Evolutionary conservation across 805 yeast species (phyloP).

Genomic region (Kluyveromyces nonfermentans): DNA sequence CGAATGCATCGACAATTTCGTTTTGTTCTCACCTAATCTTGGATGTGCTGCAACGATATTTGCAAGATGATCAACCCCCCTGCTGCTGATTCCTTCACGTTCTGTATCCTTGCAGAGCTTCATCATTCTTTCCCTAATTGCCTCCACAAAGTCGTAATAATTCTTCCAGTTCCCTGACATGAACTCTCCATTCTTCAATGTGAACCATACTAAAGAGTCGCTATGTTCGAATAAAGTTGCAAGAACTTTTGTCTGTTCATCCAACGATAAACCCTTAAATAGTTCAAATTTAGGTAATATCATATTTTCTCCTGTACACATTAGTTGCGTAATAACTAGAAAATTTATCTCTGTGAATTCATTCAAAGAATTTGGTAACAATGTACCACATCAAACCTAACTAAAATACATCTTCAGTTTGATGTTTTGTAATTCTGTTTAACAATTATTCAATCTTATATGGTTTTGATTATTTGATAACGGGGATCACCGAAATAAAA

Average conservation of each 20-base stretch:
- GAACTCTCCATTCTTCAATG: conserved; percentile 8
- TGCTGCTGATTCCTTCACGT: conserved; percentile 16
- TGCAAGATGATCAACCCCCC: conserved; percentile 23
- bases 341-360: too few relatives aligned
- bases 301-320: background rate
- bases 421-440: too few relatives aligned
- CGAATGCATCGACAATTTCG: conserved; percentile 54
- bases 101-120: conserved; percentile 24
- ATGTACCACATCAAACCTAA: too few relatives aligned
- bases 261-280: conserved; percentile 4
- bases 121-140: conserved; percentile 32
- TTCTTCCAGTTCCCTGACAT: conserved; percentile 13
- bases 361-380: too few relatives aligned
- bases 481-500: background rate
- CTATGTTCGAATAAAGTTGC: conserved; percentile 17
- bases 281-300: conserved; percentile 3
- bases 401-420: too few relatives aligned
- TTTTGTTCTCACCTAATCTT: conserved; percentile 60
- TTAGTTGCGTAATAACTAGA: too few relatives aligned
- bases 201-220: conserved; percentile 12
- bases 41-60: conserved; percentile 87
- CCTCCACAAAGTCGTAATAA: conserved; percentile 37
- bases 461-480: background rate
- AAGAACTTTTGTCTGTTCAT: conserved; percentile 9
- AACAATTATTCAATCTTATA: background rate